Evolutionary conservation across 2,329 filamentous ascomycete genomes (phyloP), one percentile per base, ranked within the genome.

Genomic region (Fragosphaeria purpurea): DNA sequence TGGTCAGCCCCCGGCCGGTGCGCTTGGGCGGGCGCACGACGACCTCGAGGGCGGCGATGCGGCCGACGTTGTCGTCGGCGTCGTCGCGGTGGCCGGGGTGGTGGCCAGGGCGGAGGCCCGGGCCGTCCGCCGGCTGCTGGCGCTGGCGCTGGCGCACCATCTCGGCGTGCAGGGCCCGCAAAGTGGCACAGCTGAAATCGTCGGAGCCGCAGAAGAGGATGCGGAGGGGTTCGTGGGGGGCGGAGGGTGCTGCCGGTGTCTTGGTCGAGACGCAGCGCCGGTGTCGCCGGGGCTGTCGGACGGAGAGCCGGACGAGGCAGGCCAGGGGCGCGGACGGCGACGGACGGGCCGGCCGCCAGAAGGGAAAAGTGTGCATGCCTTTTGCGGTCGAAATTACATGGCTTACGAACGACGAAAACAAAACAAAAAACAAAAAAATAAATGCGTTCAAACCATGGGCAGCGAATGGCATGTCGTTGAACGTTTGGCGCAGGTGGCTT

Each of bases 201-300:
- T 98, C 93, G 4, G 91, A 93, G 55, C 93, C 93, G 68, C 90
- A 97, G 68, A 96, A 98, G 4, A 98, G 76, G 49, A 98, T 88
- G 37, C 83, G 77, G 35, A 98, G 73, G 4, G 88, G 86, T 5
- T 80, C 74, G 35, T 45, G 33, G 22, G 22, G 22, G 22, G 22
- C 11, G 30, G 33, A 39, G 33, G 30, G 39, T 41, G 41, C 7
- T 10, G 35, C 10, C 22, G 22, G 22, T 3, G 22, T 22, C 2
- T 22, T 22, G 22, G 22, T 22, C 22, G 22, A 22, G 22, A 22
- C 22, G 22, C 22, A 22, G 22, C 22, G 22, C 22, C 22, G 22
- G 22, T 22, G 22, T 22, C 22, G 22, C 22, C 22, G 22, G 2
- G 22, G 22, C 22, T 22, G 22, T 22, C 22, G 22, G 22, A 22